Evolutionary conservation across 2,329 filamentous ascomycete species (phyloP), one percentile per base, ranked within the genome.

Genomic region (Apiospora pterosperma): DNA sequence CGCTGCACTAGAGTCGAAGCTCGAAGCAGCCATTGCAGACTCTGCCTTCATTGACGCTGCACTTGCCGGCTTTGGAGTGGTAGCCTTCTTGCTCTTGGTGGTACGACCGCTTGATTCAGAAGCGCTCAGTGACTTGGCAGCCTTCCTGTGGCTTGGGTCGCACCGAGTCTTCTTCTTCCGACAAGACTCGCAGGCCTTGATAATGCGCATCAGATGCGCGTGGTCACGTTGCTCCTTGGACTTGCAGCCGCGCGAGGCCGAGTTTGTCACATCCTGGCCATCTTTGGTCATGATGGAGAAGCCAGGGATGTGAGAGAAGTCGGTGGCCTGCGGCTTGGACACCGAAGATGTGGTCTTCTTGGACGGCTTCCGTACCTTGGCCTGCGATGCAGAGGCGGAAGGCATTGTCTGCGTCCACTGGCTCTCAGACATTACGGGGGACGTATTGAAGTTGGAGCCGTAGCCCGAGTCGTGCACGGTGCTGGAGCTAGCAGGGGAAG

Each of bases 221-320:
- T 89, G 88, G 62, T 89, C 87, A 38, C 88, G 83, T 79, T 90
- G 87, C 79, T 89, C 87, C 80, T 88, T 88, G 62, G 88, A 88
- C 78, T 89, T 90, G 74, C 83, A 86, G 38, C 87, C 86, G 42
- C 87, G 82, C 19, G 85, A 87, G 16, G 85, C 85, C 63, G 84
- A 82, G 74, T 88, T 85, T 55, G 88, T 90, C 64, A 90, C 84
- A 72, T 90, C 88, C 48, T 78, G 77, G 59, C 88, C 88, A 67
- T 88, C 86, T 73, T 82, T 85, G 65, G 87, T 90, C 79, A 90
- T 82, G 67, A 90, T 90, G 73, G 87, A 88, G 85, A 90, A 89
- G 62, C 88, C 87, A 8, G 86, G 86, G 23, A 88, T 75, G 68
- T 80, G 77, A 6, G 83, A 82, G 70, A 86, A 82, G 75, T 87